Base-by-base conservation (phyloP, 2,329 filamentous ascomycete species). In the Arachnomyces sp. region DNA sequence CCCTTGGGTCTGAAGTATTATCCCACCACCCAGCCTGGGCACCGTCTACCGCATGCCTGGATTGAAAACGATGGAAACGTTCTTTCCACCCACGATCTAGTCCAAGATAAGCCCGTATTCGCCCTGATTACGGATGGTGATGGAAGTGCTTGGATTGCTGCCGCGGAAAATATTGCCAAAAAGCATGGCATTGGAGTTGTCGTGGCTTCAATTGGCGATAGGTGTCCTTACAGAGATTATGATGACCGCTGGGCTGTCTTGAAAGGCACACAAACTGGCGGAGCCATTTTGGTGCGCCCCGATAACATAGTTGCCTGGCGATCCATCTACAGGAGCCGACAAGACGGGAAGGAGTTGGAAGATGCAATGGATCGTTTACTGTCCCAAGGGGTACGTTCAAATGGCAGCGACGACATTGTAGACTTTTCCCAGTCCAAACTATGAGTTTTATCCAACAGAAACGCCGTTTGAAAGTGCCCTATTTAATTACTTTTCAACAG, bases 41-140 rank as follows among this genome's bases (percentile, higher is more conserved):
- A 50, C 33, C 46, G 54, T 13, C 38, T 53, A 2, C 54, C 54
- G 7, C 54, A 56, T 44, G 48, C 44, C 1, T 55, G 53, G 54
- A 8, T 55, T 1, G 37, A 50, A 13, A 36, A 32, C 9, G 43
- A 40, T 3, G 36, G 39, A 4, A 42, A 21, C n/a, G 18, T 44
- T 7, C 30, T 54, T 9, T 54, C 51, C 3, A 54, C 52, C 7
- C 50, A 51, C 30, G 53, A 56, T 39, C 34, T 55, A 9, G 38
- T 3, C 21, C 31, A 14, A n/a, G n/a, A n/a, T n/a, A n/a, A n/a
- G n/a, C n/a, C n/a, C n/a, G 32, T 30, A 1, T 51, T 51, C 14
- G 29, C 38, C 11, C 39, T 52, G 7, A 45, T 52, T 15, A 52
- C 47, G 0, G 47, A 51, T 15, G 29, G 28, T 13, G 35, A 45